Conservation (phyloP, 768 basidiomycete genomes). For the Naganishia vishniacii region DNA sequence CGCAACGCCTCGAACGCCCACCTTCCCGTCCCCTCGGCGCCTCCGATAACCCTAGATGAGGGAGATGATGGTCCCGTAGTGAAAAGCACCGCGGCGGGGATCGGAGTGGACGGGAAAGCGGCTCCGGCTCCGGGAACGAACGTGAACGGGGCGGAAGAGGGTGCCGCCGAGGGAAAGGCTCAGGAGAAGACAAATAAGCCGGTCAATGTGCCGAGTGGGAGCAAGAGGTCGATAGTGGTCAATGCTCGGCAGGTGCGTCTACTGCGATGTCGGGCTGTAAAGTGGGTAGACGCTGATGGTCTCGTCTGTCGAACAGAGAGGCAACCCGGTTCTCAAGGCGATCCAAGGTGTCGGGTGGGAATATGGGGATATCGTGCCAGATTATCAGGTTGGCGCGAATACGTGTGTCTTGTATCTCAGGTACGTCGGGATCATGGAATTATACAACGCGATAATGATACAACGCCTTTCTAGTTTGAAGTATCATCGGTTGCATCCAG, state of each 20-base stretch:
- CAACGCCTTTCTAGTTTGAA: conserved; percentile 58
- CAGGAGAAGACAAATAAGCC: conserved; percentile 23
- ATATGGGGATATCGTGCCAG: conserved; percentile 85
- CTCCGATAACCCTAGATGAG: conserved; percentile 3
- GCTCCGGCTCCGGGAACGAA: conserved; percentile 6
- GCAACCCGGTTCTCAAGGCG: conserved; percentile 80
- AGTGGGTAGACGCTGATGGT: no score
- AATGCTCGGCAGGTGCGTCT: conserved; percentile 28
- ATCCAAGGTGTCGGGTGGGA: conserved; percentile 88
- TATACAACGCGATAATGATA: conserved; percentile 15
- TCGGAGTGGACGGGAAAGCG: conserved; percentile 8
- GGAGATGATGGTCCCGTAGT: background rate
- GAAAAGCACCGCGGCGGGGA: background rate
- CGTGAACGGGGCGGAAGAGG: conserved; percentile 5
- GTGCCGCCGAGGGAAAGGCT: background rate
- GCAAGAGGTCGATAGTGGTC: conserved; percentile 28
- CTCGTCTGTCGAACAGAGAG: conserved; percentile 59
- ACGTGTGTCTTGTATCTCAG: conserved; percentile 88
- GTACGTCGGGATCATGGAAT: conserved; percentile 49
- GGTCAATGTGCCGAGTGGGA: conserved; percentile 28
- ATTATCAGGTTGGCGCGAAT: conserved; percentile 92
- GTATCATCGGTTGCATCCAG: conserved; percentile 94
- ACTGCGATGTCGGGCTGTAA: no score
- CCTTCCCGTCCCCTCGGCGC: conserved; percentile 14
- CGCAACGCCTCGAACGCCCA: conserved; percentile 20